phyloP scores from a whole-genome alignment of 2,329 filamentous ascomycete genomes.

The Ophiostoma populinum region DNA sequence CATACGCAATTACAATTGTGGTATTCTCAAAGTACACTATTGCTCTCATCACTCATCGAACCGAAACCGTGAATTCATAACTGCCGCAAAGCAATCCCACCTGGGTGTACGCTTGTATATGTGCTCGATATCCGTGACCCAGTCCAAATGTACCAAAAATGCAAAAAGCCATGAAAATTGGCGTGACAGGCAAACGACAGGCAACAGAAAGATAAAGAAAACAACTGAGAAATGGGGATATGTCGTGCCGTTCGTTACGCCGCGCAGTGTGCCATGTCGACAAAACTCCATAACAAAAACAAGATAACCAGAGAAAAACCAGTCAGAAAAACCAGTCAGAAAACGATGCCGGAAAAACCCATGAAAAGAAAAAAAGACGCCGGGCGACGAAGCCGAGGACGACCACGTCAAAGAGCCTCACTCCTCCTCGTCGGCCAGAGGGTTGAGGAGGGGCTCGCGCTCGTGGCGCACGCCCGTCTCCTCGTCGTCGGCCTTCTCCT shows the following conservation, averaged over 20 bases:
- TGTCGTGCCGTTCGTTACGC: conserved; percentile 3
- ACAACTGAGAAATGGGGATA: not conserved
- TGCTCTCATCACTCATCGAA: too few relatives aligned
- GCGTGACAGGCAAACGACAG: not conserved
- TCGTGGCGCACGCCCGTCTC: conserved; percentile 14
- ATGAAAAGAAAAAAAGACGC: not conserved
- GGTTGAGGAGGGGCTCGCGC: not conserved
- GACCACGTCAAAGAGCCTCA: too few relatives aligned
- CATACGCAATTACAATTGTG: too few relatives aligned
- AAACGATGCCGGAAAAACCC: not conserved
- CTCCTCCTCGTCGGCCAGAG: not conserved
- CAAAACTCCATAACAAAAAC: not conserved
- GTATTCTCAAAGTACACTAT: not conserved
- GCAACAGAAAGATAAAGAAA: not conserved
- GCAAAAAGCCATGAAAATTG: conserved; percentile 1
- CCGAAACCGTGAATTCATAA: too few relatives aligned
- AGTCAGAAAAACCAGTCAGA: not conserved
- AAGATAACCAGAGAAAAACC: not conserved
- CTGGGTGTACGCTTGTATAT: conserved; percentile 1
- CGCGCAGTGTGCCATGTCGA: conserved; percentile 1
- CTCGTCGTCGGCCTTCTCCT: conserved; percentile 23
- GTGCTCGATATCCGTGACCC: not conserved
- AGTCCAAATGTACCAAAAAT: not conserved
- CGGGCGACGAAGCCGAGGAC: too few relatives aligned
- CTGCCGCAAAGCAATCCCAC: not conserved